A percentile compares a stretch with the other conserved stretches of the same genome.
Evolutionary conservation across 805 yeast species (phyloP).

Genomic region (Teunomyces lycoperdinae): DNA sequence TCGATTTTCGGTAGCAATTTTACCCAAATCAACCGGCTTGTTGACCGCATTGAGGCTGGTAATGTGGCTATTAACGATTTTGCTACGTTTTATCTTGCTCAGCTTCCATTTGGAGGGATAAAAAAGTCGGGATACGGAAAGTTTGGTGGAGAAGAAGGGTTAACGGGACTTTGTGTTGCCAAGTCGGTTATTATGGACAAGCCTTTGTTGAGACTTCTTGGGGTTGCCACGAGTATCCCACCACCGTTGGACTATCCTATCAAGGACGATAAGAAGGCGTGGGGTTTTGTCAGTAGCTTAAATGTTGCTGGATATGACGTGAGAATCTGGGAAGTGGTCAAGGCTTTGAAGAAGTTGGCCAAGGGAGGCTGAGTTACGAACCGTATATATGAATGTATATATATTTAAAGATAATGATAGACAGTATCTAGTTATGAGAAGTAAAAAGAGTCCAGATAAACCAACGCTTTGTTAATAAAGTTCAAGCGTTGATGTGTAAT

Average conservation of each 20-base stretch:
- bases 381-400: slow-evolving; percentile 4
- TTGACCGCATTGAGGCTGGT: slow-evolving; percentile 69
- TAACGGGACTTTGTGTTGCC: slow-evolving; percentile 82
- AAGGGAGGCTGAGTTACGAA: slow-evolving; percentile 21
- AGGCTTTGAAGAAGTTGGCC: slow-evolving; percentile 38
- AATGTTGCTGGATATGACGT: slow-evolving; percentile 82
- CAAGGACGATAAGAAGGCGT: slow-evolving; percentile 72
- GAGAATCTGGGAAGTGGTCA: slow-evolving; percentile 62
- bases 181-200: slow-evolving; percentile 87
- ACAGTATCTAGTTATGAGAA: slow-evolving; percentile 3
- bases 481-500: slow-evolving; percentile 70
- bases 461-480: too few species aligned
- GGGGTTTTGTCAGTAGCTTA: slow-evolving; percentile 81
- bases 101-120: slow-evolving; percentile 94
- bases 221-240: slow-evolving; percentile 79
- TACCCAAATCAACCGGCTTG: slow-evolving; percentile 57
- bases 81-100: slow-evolving; percentile 94
- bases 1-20: slow-evolving; percentile 78
- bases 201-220: slow-evolving; percentile 53
- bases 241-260: slow-evolving; percentile 91
- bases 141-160: slow-evolving; percentile 97
- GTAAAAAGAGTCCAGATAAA: not conserved
- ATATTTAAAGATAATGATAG: slow-evolving; percentile 4
- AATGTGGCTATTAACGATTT: slow-evolving; percentile 97
- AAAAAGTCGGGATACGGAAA: slow-evolving; percentile 95